Evolutionary conservation across 1,284 basidiomycete species (phyloP), one percentile per base, ranked within the genome.

Genomic region (Rhizoctonia solani): DNA sequence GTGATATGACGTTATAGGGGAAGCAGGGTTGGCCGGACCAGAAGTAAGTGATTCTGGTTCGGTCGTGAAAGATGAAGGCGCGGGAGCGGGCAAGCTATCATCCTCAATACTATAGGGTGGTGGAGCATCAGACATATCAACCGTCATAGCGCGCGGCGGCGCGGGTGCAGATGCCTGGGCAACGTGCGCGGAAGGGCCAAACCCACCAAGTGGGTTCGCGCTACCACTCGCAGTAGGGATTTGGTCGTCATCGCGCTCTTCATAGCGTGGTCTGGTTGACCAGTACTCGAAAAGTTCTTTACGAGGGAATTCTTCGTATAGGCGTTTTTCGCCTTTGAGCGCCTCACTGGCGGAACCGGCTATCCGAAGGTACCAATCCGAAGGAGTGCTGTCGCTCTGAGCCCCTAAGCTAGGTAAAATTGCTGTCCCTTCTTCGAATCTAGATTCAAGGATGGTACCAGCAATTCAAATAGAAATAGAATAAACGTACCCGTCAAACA

Each of bases 301-400:
- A 25, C 81, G 78, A 0, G 89, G 89, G 19, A 68, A 37, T 1
- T 82, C 81, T 67, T 88, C 87, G 41, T 81, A 80, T 13, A 89
- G 78, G 46, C 77, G 75, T 16, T 85, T 83, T 72, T 88, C 87
- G 21, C 83, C 81, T 29, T 85, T 84, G 30, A 90, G 77, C 19
- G 80, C 81, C 75, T 90, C 89, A 1, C 81, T 87, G 2, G 85
- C 87, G 71, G 88, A 85, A 9, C 89, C 88, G 69, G 82, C 83
- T 63, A 90, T 85, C 16, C 89, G 84, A 87, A 90, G 90, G 73
- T 88, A 91, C 85, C 89, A 91, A 75, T 91, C 89, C 13, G 85
- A 77, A 0, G 88, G 87, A 16, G 90, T 74, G 30, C 53, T 55
- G 71, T 89, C 87, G 71, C 85, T 82, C 2, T 87, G 87, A 71